Conservation (phyloP, 352 stramenopile genomes). For the Globisporangium megalacanthum region DNA sequence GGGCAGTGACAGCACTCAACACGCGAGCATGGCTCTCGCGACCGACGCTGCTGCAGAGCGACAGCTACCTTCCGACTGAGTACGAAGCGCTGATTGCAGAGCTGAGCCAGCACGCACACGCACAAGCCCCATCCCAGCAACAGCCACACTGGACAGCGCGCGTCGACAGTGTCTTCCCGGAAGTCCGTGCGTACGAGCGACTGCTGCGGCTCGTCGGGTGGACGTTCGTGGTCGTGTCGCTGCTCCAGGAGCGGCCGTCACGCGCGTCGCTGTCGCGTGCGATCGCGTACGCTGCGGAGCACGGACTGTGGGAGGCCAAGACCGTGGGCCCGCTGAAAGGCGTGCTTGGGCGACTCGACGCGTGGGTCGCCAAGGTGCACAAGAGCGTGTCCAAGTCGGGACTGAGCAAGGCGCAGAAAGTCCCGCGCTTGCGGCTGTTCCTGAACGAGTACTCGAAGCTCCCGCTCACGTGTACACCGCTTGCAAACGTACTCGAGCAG, state of each 20-base stretch:
- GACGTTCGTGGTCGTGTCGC: slow-evolving; percentile 63
- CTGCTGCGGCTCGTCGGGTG: slow-evolving; percentile 66
- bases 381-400: slow-evolving; percentile 67
- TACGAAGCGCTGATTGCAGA: slow-evolving; percentile 39
- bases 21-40: slow-evolving; percentile 31
- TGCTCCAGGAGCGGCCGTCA: slow-evolving; percentile 75
- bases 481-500: slow-evolving; percentile 23
- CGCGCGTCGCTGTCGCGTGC: slow-evolving; percentile 48
- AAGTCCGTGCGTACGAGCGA: slow-evolving; percentile 56
- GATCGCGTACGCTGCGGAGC: slow-evolving; percentile 53
- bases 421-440: slow-evolving; percentile 57
- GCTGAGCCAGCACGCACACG: slow-evolving; percentile 6
- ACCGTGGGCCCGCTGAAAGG: slow-evolving; percentile 51
- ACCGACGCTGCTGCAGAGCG: slow-evolving; percentile 16
- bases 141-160: slow-evolving; percentile 8
- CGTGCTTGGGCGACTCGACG: slow-evolving; percentile 71
- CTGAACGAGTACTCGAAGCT: slow-evolving; percentile 89
- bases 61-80: slow-evolving; percentile 39
- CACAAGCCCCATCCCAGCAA: not conserved
- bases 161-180: slow-evolving; percentile 68
- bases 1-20: slow-evolving; percentile 52
- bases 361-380: slow-evolving; percentile 76
- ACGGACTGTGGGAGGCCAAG: slow-evolving; percentile 70
- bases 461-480: slow-evolving; percentile 55
- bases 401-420: slow-evolving; percentile 45